phyloP scores from a whole-genome alignment of 768 basidiomycete genomes.

The Leccinum barrowsii region DNA sequence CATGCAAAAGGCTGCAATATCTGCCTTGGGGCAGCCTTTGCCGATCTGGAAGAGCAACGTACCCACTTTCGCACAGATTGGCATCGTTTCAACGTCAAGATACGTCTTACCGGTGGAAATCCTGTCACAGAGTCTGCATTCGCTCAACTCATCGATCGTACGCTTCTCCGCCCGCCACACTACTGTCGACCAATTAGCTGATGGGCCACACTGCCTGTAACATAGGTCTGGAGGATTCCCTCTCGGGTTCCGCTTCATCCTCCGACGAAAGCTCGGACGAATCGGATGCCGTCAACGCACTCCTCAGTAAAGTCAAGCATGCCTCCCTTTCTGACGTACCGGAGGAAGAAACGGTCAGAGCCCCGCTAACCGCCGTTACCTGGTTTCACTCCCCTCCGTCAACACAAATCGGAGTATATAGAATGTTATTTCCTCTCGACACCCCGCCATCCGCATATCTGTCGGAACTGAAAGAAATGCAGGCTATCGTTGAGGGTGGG shows the following conservation, averaged over 20 bases:
- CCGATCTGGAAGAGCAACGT: slow-evolving; percentile 77
- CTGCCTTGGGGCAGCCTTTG: slow-evolving; percentile 66
- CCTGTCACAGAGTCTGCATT: slow-evolving; percentile 72
- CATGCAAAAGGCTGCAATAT: slow-evolving; percentile 61
- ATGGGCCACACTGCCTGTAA: not conserved
- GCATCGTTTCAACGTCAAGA: slow-evolving; percentile 97
- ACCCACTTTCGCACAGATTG: slow-evolving; percentile 91
- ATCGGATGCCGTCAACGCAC: slow-evolving; percentile 62
- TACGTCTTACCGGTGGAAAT: slow-evolving; percentile 58
- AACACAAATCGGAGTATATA: slow-evolving; percentile 90
- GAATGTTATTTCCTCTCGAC: slow-evolving; percentile 59
- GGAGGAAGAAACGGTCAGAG: slow-evolving; percentile 33
- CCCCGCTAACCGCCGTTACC: slow-evolving; percentile 63
- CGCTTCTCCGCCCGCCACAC: slow-evolving; percentile 13
- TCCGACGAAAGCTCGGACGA: slow-evolving; percentile 51
- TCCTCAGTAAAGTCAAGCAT: slow-evolving; percentile 60
- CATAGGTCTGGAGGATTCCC: slow-evolving; percentile 75
- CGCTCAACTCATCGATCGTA: slow-evolving; percentile 77
- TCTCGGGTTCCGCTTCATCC: slow-evolving; percentile 89
- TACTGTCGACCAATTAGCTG: not conserved
- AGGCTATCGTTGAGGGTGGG: slow-evolving; percentile 48
- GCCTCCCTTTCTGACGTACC: slow-evolving; percentile 47
- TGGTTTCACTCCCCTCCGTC: slow-evolving; percentile 90
- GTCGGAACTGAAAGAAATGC: slow-evolving; percentile 61
- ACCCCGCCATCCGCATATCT: slow-evolving; percentile 48